phyloP scores from a whole-genome alignment of 345 rosid genomes.

The Nasturtium officinale region DNA sequence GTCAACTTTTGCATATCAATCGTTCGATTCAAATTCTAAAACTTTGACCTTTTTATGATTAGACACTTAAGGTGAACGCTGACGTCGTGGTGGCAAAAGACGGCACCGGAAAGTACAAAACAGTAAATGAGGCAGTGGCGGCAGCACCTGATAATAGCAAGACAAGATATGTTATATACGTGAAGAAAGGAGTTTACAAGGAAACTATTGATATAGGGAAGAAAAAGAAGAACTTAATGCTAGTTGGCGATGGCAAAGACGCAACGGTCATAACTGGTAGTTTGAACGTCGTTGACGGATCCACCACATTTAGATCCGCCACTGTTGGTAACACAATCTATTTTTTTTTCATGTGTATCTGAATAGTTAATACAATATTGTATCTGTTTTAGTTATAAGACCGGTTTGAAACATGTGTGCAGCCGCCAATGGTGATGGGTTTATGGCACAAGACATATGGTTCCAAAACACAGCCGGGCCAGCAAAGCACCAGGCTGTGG shows the following conservation, averaged over 20 bases:
- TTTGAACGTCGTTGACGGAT: constrained; percentile 57
- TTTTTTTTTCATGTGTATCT: no score
- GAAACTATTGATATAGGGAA: constrained; percentile 70
- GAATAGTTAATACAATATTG: no score
- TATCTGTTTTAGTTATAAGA: neutral
- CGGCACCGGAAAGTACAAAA: constrained; percentile 78
- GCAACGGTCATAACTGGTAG: constrained; percentile 64
- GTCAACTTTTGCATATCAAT: neutral
- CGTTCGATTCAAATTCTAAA: neutral
- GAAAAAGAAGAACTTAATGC: constrained; percentile 71
- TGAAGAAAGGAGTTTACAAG: constrained; percentile 75
- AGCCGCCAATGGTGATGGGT: constrained; percentile 87
- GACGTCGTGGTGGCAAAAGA: constrained; percentile 74
- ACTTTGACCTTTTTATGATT: neutral
- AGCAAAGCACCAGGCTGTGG: constrained; percentile 81
- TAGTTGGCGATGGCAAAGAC: constrained; percentile 76
- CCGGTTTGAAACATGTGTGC: constrained; percentile 9
- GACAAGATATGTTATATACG: constrained; percentile 63
- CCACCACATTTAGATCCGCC: constrained; percentile 76
- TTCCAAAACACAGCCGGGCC: constrained; percentile 85
- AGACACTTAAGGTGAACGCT: constrained; percentile 45
- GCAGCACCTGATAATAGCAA: constrained; percentile 63
- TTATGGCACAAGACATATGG: constrained; percentile 81
- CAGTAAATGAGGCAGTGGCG: constrained; percentile 64
- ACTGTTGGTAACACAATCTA: constrained; percentile 59